These are phyloP conservation scores for Hypoxylon fuscum DNA, from an alignment of 495 filamentous ascomycete species.

Conservation along the genomic window DNA sequence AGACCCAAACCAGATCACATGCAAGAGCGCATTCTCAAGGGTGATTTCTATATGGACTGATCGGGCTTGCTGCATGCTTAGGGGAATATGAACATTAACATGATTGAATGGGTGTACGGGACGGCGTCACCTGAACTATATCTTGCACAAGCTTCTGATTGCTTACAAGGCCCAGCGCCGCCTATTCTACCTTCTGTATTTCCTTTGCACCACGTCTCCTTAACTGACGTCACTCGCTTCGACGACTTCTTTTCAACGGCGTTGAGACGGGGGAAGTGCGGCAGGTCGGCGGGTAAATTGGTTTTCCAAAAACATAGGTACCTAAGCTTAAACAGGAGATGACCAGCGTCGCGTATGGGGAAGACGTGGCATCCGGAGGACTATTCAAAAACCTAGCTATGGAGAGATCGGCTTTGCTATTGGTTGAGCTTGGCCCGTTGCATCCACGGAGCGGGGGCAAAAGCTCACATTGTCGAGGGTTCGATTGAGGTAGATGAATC, in stretches of 20 bases:
- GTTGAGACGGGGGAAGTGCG: conserved; percentile 22
- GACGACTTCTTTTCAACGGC: conserved; percentile 28
- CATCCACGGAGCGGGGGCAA: background rate
- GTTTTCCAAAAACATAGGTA: conserved; percentile 17
- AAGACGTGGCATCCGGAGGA: conserved; percentile 24
- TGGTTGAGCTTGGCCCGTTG: background rate
- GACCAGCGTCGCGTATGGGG: conserved; percentile 27
- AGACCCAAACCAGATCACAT: conserved; percentile 85
- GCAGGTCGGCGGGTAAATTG: conserved; percentile 27
- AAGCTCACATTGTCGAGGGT: background rate
- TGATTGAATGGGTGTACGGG: background rate
- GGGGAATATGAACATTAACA: background rate
- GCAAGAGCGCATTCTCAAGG: conserved; percentile 95
- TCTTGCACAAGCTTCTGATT: background rate
- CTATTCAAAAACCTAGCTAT: conserved; percentile 1
- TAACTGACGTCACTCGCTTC: conserved; percentile 37
- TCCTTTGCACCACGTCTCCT: conserved; percentile 25
- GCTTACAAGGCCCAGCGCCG: conserved; percentile 3
- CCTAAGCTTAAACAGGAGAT: conserved; percentile 15
- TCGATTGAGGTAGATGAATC: background rate
- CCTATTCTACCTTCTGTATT: conserved; percentile 24
- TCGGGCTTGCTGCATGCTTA: background rate
- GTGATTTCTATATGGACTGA: conserved; percentile 98
- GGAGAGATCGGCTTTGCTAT: conserved; percentile 3
- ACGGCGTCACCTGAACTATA: background rate